Conservation (phyloP, 768 basidiomycete species). For the Lactarius hengduanensis region DNA sequence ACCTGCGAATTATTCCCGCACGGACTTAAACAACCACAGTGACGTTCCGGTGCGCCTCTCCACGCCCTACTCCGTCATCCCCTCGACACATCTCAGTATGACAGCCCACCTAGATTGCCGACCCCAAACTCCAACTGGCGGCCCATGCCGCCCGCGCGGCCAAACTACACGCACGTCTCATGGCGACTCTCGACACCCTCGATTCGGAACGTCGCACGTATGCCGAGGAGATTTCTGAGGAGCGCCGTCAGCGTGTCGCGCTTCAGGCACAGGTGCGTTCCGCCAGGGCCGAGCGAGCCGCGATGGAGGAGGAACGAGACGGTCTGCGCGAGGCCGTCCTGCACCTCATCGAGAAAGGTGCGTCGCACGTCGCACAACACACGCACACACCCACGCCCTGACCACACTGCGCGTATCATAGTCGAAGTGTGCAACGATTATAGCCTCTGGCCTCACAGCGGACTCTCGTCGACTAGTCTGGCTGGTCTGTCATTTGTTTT, state of each 20-base stretch:
- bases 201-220: conserved; percentile 45
- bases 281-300: conserved; percentile 31
- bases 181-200: conserved; percentile 49
- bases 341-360: conserved; percentile 59
- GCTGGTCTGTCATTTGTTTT: conserved; percentile 1
- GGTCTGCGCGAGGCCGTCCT: conserved; percentile 54
- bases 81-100: conserved; percentile 19
- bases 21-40: conserved; percentile 7
- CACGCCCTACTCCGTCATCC: conserved; percentile 7
- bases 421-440: conserved; percentile 29
- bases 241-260: conserved; percentile 36
- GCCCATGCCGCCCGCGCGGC: conserved; percentile 43
- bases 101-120: conserved; percentile 28
- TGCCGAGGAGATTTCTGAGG: conserved; percentile 40
- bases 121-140: conserved; percentile 37
- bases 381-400: neutral
- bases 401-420: conserved; percentile 8
- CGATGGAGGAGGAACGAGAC: conserved; percentile 48
- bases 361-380: conserved; percentile 27
- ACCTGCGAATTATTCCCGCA: neutral
- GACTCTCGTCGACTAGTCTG: conserved; percentile 12
- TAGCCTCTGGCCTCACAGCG: conserved; percentile 27
- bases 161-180: conserved; percentile 46
- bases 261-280: conserved; percentile 41
- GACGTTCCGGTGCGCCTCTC: conserved; percentile 18